Conservation (phyloP, 768 basidiomycete genomes). For the Trametes punicea region DNA sequence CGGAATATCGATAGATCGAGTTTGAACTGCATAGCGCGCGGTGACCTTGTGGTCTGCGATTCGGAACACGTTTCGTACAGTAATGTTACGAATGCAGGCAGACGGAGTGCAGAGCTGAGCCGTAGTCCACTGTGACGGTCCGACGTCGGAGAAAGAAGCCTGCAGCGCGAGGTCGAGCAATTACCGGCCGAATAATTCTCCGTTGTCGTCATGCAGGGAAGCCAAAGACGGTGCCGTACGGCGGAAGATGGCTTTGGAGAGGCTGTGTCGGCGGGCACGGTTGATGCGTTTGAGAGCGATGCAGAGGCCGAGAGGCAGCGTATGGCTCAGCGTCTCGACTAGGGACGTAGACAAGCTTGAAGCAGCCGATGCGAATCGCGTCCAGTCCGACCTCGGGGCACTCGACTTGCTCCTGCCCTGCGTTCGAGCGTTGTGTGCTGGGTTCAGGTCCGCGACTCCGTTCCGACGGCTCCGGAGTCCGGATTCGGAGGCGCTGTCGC, state of each 20-base stretch:
- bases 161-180: not conserved
- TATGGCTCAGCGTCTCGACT: no score
- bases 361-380: no score
- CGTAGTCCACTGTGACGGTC: not conserved
- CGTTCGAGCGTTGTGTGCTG: no score
- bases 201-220: not conserved
- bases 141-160: not conserved
- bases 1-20: no score
- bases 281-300: not conserved
- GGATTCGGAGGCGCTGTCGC: not conserved
- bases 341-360: no score
- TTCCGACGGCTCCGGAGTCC: no score
- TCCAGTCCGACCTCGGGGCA: not conserved
- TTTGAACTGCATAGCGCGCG: no score
- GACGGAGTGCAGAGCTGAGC: not conserved
- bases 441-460: not conserved
- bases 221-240: not conserved
- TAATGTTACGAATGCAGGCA: no score
- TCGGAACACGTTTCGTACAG: not conserved
- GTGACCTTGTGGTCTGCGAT: not conserved
- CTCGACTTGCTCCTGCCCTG: not conserved
- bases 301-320: not conserved
- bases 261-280: not conserved
- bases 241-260: not conserved
- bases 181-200: not conserved